Conservation (phyloP, 192 early-diverging fungal species). For the Backusella parvicylindrica region DNA sequence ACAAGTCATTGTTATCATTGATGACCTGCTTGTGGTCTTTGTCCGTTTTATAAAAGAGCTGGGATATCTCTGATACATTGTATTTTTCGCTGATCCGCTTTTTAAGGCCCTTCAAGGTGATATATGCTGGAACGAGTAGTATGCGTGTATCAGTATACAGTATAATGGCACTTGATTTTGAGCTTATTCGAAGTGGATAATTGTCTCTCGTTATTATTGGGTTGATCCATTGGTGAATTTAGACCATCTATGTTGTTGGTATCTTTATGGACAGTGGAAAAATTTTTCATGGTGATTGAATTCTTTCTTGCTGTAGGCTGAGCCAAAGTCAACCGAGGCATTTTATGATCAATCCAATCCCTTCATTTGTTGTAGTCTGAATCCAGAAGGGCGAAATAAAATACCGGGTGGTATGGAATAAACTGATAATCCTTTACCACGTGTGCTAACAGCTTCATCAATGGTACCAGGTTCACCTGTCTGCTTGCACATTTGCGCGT, state of each 20-base stretch:
- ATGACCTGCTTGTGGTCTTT: conserved; percentile 77
- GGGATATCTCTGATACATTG: conserved; percentile 35
- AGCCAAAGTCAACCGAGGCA: not conserved
- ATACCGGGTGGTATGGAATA: conserved; percentile 72
- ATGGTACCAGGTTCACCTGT: conserved; percentile 61
- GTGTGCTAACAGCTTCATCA: conserved; percentile 53
- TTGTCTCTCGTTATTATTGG: not conserved
- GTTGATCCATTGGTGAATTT: not conserved
- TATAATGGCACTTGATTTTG: conserved; percentile 66
- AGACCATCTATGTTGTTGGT: not conserved
- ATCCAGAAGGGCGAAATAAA: conserved; percentile 77
- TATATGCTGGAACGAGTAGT: conserved; percentile 47
- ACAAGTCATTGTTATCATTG: conserved; percentile 87
- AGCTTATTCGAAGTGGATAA: conserved; percentile 13
- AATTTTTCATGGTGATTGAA: not conserved
- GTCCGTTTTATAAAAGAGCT: conserved; percentile 81
- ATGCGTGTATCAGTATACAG: conserved; percentile 62
- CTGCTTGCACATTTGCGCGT: conserved; percentile 50
- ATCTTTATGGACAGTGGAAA: not conserved
- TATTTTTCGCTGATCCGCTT: conserved; percentile 60
- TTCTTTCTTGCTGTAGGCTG: not conserved
- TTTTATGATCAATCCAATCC: not conserved
- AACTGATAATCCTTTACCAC: conserved; percentile 55
- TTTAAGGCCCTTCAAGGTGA: conserved; percentile 49
- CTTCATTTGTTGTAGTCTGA: conserved; percentile 51